These are phyloP conservation scores for Isatis tinctoria DNA, from an alignment of 345 rosid species.

Conservation along the genomic window DNA sequence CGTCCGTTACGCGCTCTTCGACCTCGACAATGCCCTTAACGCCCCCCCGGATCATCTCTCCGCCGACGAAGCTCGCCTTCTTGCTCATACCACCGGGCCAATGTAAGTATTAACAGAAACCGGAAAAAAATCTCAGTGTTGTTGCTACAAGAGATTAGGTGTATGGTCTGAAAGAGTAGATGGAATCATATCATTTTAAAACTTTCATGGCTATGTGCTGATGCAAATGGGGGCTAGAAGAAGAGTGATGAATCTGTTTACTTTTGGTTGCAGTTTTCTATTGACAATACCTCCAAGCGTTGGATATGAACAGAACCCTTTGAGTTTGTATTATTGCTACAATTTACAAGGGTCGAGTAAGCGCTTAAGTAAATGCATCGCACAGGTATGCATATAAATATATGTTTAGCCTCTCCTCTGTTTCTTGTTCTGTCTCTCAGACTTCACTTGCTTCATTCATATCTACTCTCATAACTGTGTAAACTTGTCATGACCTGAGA, in stretches of 20 bases:
- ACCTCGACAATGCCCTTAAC: constrained; percentile 47
- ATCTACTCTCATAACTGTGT: not conserved
- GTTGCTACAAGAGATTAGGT: too few relatives aligned
- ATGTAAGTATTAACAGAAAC: constrained; percentile 36
- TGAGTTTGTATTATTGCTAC: constrained; percentile 89
- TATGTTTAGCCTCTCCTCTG: not conserved
- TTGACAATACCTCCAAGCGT: constrained; percentile 89
- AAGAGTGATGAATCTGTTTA: not conserved
- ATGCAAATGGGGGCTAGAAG: not conserved
- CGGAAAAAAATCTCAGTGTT: too few relatives aligned
- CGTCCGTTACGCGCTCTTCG: constrained; percentile 73
- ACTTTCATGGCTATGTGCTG: not conserved
- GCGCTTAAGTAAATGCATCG: constrained; percentile 69
- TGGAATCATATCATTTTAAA: not conserved
- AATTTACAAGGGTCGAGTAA: constrained; percentile 37
- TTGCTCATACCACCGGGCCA: constrained; percentile 56
- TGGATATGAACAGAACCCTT: constrained; percentile 87
- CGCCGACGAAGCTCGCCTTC: constrained; percentile 58
- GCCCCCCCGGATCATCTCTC: constrained; percentile 68
- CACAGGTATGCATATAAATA: constrained; percentile 64
- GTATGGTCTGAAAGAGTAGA: not conserved
- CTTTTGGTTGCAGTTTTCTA: constrained; percentile 47
- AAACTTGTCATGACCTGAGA: too few relatives aligned
- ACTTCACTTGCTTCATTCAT: not conserved
- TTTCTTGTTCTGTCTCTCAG: not conserved